Evolutionary conservation across 352 stramenopile species (phyloP).

Genomic region (Globisporangium cederbergense): DNA sequence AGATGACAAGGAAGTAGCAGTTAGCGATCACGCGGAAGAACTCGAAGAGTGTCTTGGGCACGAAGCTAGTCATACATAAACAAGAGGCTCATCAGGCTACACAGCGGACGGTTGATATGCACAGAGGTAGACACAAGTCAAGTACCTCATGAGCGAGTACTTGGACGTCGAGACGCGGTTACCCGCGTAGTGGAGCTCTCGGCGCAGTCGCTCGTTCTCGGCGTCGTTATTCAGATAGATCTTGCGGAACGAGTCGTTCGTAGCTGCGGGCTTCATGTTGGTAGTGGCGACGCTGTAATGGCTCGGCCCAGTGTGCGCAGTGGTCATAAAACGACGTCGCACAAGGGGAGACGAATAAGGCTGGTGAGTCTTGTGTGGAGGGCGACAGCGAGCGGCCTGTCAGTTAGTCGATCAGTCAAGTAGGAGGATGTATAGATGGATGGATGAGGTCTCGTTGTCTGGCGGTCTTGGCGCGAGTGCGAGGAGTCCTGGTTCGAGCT

Average conservation of each 20-base stretch:
- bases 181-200: constrained; percentile 36
- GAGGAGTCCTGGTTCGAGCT: too few species aligned
- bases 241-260: constrained; percentile 38
- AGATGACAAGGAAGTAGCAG: constrained; percentile 94
- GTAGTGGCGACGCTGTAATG: neutral
- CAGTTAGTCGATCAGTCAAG: too few species aligned
- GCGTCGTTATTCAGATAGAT: constrained; percentile 56
- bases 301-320: neutral
- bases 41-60: constrained; percentile 92
- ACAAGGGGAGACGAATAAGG: neutral
- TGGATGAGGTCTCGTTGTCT: neutral
- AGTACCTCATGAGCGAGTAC: constrained; percentile 86
- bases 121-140: neutral
- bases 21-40: constrained; percentile 95
- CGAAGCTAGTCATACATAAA: constrained; percentile 63
- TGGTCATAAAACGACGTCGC: constrained; percentile 5
- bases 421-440: neutral
- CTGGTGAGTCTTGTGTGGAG: too few species aligned
- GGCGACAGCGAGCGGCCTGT: too few species aligned
- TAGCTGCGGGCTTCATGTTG: neutral
- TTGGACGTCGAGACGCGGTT: constrained; percentile 90
- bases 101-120: too few species aligned
- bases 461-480: too few species aligned
- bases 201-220: constrained; percentile 55
- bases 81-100: neutral